These are phyloP conservation scores for Eucalyptus globulus DNA, from an alignment of 345 rosid species.

Conservation along the genomic window DNA sequence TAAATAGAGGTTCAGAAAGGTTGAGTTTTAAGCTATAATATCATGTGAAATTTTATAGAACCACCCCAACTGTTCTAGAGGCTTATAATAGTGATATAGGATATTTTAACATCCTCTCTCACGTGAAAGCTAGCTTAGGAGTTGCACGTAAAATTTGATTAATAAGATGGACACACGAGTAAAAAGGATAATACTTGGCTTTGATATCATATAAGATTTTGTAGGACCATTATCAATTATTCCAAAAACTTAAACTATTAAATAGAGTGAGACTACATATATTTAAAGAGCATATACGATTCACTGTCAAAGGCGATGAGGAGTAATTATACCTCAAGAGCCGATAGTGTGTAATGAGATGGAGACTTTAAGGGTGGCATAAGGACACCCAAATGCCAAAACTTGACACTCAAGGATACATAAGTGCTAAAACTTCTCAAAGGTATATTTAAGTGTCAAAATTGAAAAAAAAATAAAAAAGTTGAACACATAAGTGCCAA, in stretches of 20 bases:
- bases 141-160: not conserved
- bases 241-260: not conserved
- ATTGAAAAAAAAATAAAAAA: too few species aligned
- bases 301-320: not conserved
- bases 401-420: accelerated
- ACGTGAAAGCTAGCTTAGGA: not conserved
- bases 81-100: not conserved
- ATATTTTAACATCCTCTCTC: not conserved
- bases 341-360: not conserved
- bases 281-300: not conserved
- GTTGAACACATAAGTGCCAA: too few species aligned
- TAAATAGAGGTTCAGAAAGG: not conserved
- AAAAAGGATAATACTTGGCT: not conserved
- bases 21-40: accelerated
- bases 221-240: accelerated
- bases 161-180: accelerated
- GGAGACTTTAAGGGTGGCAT: not conserved
- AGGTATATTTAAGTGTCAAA: accelerated
- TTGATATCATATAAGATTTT: not conserved
- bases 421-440: too few species aligned
- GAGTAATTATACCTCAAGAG: not conserved
- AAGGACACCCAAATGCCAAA: too few species aligned
- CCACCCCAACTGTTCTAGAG: accelerated
- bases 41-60: not conserved
- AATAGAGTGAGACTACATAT: accelerated